Base-by-base conservation (phyloP, 345 rosid species). In the Aquilaria malaccensis region DNA sequence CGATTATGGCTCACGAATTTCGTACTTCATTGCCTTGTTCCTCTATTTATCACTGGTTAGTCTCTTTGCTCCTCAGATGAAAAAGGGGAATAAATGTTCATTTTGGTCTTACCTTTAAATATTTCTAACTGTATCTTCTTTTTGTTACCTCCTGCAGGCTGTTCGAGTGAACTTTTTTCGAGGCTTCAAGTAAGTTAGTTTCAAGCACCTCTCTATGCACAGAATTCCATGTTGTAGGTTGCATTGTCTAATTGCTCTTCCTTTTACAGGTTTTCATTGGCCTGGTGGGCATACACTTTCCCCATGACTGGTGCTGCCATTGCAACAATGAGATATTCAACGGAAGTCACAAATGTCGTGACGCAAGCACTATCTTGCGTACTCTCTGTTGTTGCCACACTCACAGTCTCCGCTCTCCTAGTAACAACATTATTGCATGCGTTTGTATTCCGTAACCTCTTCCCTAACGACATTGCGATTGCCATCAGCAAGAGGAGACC, bases 251-350 rank as follows among this genome's bases (percentile, higher is more conserved):
- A 37, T 51, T 60, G 50, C 52, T 6, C 59, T 47, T 66, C 14
- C 30, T 63, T 52, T 57, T 33, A 22, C 68, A 91, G 91, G 84
- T 89, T 93, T 71, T 89, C 96, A 33, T 65, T 84, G 74, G 86
- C 96, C 56, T 87, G 96, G 96, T 93, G 98, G 97, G 98, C 96
- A 7, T 93, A 87, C 68, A 89, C 97, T 15, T 89, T 93, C 67
- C 91, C 98, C 0, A 86, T 80, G 88, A 83, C 88, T 2, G 77
- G 85, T 2, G 88, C 87, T 13, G 91, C 91, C 43, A 77, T 79
- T 55, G 81, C 92, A 32, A 85, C 92, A n/a, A 82, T 83, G 13
- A 74, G 74, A 52, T 88, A 83, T 68, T 80, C 89, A 50, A 76
- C 69, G 3, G 82, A 76, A 76, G 86, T 81, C 2, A 73, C 73